Conservation (phyloP, 495 filamentous ascomycete genomes). For the Penicillium ucsense region DNA sequence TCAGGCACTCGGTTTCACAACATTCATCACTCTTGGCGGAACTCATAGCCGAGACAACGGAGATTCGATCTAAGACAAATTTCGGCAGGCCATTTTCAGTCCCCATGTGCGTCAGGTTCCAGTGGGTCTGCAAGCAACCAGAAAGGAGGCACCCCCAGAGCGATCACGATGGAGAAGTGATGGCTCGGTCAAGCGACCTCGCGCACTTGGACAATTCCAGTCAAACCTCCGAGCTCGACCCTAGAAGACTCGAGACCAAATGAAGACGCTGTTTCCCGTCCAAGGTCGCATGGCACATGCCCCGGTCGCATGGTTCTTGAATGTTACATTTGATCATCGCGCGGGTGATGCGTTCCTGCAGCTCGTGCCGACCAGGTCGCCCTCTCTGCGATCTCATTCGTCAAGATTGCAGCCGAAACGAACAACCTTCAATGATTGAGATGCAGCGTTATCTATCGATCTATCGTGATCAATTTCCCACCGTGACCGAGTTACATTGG, state of each 20-base stretch:
- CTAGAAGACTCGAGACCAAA: neutral
- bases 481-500: conserved; percentile 4
- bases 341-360: conserved; percentile 14
- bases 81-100: too few relatives aligned
- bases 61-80: too few relatives aligned
- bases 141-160: too few relatives aligned
- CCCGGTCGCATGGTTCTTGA: conserved; percentile 13
- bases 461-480: neutral
- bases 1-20: too few relatives aligned
- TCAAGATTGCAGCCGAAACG: neutral
- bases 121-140: too few relatives aligned
- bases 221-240: neutral
- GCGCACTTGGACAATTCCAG: too few relatives aligned
- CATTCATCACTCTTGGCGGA: too few relatives aligned
- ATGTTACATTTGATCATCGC: conserved; percentile 13
- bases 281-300: conserved; percentile 11
- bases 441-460: neutral
- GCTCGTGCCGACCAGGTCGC: neutral
- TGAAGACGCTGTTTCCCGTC: neutral
- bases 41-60: too few relatives aligned
- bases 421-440: neutral
- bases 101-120: too few relatives aligned
- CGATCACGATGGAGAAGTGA: too few relatives aligned
- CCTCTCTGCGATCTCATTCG: neutral
- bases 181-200: too few relatives aligned